Percentiles rank a stretch among this genome's conserved stretches.
Conservation (phyloP, 2,329 filamentous ascomycete species). For the Curvularia lunata region DNA sequence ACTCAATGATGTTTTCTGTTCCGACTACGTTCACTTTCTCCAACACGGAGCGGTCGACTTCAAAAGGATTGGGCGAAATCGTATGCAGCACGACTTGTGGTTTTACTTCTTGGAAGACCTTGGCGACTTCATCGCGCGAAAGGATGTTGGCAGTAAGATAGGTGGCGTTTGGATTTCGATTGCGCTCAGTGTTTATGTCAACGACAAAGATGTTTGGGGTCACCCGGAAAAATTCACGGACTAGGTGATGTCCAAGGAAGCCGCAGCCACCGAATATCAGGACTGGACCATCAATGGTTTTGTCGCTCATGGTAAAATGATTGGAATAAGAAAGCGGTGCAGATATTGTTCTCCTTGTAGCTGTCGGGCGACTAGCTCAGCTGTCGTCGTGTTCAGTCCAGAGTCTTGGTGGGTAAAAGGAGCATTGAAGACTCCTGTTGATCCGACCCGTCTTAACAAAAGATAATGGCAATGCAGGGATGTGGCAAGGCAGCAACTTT, state of each 20-base stretch:
- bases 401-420: background rate
- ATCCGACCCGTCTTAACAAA: no score
- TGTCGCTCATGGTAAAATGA: background rate
- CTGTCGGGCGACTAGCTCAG: background rate
- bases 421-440: no score
- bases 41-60: constrained; percentile 1
- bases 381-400: background rate
- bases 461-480: background rate
- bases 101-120: background rate
- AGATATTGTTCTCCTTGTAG: background rate
- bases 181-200: constrained; percentile 1
- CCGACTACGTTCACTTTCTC: constrained; percentile 56
- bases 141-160: background rate
- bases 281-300: constrained; percentile 21
- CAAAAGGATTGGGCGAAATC: background rate
- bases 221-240: constrained; percentile 37
- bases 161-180: background rate
- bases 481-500: background rate
- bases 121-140: background rate
- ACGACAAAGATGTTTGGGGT: background rate
- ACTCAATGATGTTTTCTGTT: constrained; percentile 50
- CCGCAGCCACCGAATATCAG: constrained; percentile 56
- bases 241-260: constrained; percentile 56
- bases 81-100: background rate
- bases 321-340: no score